Evolutionary conservation across 129 eudicot species (phyloP).

Genomic region (Escallonia herrerae): DNA sequence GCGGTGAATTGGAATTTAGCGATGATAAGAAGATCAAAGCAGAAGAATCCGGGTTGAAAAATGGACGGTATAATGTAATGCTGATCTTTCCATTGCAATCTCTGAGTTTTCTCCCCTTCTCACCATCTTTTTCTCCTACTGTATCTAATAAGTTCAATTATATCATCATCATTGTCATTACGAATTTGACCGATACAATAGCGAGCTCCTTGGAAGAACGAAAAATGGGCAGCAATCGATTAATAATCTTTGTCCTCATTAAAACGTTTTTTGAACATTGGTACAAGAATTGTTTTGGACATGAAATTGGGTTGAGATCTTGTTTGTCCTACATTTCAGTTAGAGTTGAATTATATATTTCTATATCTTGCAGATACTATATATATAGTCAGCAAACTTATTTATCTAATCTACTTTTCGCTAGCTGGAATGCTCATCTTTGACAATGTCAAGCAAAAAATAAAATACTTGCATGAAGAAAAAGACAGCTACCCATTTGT

Average conservation of each 20-base stretch:
- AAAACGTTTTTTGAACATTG: too few species aligned
- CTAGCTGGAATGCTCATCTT: neutral
- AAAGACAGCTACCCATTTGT: too few species aligned
- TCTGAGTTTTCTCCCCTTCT: too few species aligned
- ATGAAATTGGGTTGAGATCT: too few species aligned
- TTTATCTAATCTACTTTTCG: neutral
- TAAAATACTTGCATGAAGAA: neutral
- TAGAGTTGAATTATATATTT: neutral
- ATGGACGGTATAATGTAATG: slow-evolving; percentile 92
- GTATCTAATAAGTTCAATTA: too few species aligned
- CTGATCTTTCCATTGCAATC: slow-evolving; percentile 13
- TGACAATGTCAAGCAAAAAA: neutral
- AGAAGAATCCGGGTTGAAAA: slow-evolving; percentile 34
- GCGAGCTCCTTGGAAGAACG: too few species aligned
- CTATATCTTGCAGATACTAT: neutral
- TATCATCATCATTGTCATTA: too few species aligned
- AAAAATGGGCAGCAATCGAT: too few species aligned
- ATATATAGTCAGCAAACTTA: neutral
- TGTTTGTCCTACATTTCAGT: neutral
- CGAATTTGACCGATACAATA: too few species aligned
- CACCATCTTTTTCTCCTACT: too few species aligned
- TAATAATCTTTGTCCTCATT: too few species aligned
- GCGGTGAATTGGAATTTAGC: slow-evolving; percentile 11
- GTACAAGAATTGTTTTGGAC: too few species aligned
- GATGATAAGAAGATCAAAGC: slow-evolving; percentile 26